Evolutionary conservation across 768 basidiomycete species (phyloP), one percentile per base, ranked within the genome.

Genomic region (Kwoniella dejecticola): DNA sequence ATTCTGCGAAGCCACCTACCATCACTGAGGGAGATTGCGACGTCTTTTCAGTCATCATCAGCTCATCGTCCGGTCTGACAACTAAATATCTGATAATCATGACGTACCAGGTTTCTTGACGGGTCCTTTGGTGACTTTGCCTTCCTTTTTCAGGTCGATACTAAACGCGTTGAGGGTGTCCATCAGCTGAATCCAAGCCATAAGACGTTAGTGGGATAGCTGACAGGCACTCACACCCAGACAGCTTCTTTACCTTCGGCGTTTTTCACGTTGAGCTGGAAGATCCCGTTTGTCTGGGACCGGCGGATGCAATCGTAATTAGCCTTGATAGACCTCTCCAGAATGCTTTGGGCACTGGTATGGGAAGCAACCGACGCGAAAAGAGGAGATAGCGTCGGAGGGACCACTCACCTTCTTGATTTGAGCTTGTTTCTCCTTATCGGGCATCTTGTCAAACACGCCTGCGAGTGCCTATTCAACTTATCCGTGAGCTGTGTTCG

Each of bases 261-360:
- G 74, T 92, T 91, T 77, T 86, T 85, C 68, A 95, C 84, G 53
- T 86, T 85, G 41, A 96, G 82, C 78, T 92, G 88, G 77, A 96
- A 93, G 74, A 94, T 85, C 63, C 89, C 91, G 70, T 89, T 91
- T 50, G 87, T 88, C 91, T 91, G 10, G 21, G 24, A 38, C 7
- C n/a, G n/a, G n/a, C n/a, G n/a, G n/a, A n/a, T n/a, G n/a, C n/a
- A n/a, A n/a, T n/a, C n/a, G n/a, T n/a, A n/a, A n/a, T n/a, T n/a
- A n/a, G n/a, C n/a, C n/a, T n/a, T n/a, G n/a, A n/a, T n/a, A n/a
- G n/a, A n/a, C n/a, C n/a, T n/a, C n/a, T n/a, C n/a, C n/a, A n/a
- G n/a, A n/a, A n/a, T n/a, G n/a, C n/a, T n/a, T n/a, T n/a, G n/a
- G n/a, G n/a, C n/a, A n/a, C n/a, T n/a, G n/a, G n/a, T n/a, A n/a